A percentile compares a stretch with the other conserved stretches of the same genome.
Evolutionary conservation across 495 filamentous ascomycete genomes (phyloP).

Genomic region (Choiromyces venosus): DNA sequence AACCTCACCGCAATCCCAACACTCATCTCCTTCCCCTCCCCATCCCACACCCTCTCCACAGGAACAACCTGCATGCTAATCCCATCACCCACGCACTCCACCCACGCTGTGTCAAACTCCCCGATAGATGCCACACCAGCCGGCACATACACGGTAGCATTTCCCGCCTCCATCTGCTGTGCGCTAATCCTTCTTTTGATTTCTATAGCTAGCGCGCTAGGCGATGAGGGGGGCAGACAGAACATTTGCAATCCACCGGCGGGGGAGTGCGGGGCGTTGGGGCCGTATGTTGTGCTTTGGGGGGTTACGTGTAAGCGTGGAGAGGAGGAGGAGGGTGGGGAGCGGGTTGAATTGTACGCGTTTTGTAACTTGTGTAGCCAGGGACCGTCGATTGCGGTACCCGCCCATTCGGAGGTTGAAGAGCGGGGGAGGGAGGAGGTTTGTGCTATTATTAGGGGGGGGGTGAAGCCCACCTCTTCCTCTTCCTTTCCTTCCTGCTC

Average conservation of each 20-base stretch:
- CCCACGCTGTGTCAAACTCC: constrained; percentile 16
- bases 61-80: constrained; percentile 24
- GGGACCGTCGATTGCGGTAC: constrained; percentile 18
- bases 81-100: neutral
- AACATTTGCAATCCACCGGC: constrained; percentile 13
- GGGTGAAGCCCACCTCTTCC: constrained; percentile 38
- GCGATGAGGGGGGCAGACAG: constrained; percentile 7
- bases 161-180: constrained; percentile 12
- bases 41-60: constrained; percentile 26
- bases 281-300: neutral
- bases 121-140: constrained; percentile 13
- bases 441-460: constrained; percentile 67
- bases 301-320: neutral
- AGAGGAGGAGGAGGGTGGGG: neutral
- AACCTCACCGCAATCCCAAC: constrained; percentile 19
- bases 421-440: constrained; percentile 65
- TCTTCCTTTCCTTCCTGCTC: constrained; percentile 12
- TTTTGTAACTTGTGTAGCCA: constrained; percentile 21
- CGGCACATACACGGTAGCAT: constrained; percentile 16
- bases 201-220: constrained; percentile 7
- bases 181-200: neutral
- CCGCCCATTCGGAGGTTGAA: constrained; percentile 65
- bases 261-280: neutral
- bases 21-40: constrained; percentile 17
- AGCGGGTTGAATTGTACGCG: neutral